Evolutionary conservation across 1,284 basidiomycete species (phyloP), one percentile per base, ranked within the genome.

Genomic region (Cystobasidiaceae sp.): DNA sequence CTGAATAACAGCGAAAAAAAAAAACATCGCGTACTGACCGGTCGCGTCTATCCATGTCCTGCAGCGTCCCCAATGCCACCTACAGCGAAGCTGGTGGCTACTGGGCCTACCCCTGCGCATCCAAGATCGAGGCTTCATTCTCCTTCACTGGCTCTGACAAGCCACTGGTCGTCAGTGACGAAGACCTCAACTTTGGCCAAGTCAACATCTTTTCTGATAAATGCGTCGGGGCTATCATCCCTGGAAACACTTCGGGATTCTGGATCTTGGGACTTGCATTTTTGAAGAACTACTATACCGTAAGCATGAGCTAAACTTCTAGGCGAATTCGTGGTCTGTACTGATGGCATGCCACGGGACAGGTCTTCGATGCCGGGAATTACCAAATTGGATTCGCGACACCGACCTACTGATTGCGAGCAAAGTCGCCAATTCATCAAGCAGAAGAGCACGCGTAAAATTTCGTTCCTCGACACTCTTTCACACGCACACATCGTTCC

Each of bases 221-320:
- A 34, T 61, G 58, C 19, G 58, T 61, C 4, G 58, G 58, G 3
- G 58, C 58, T 48, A 61, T 61, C 46, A 51, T 61, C 9, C 32
- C 34, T 11, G 58, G 46, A 28, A 51, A 61, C 43, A 61, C 58
- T 41, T 28, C 33, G 13, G 58, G 58, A 5, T 51, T 39, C 37
- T 61, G 58, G 58, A 43, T 61, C n/a, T 44, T 61, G 25, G 58
- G 58, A 27, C 30, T 61, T 23, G 37, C 58, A 13, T 61, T 61
- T 48, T 48, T 61, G 30, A 61, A 61, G 46, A 61, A 61, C 44
- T 51, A 51, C 25, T 61, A 61, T 37, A 50, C 58, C 17, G 58
- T 61, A n/a, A 39, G 58, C 44, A n/a, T 11, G n/a, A n/a, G n/a
- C n/a, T n/a, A n/a, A n/a, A n/a, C n/a, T n/a, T n/a, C n/a, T n/a